Evolutionary conservation across 345 rosid species (phyloP), one percentile per base, ranked within the genome.

Genomic region (Citrus sp.): DNA sequence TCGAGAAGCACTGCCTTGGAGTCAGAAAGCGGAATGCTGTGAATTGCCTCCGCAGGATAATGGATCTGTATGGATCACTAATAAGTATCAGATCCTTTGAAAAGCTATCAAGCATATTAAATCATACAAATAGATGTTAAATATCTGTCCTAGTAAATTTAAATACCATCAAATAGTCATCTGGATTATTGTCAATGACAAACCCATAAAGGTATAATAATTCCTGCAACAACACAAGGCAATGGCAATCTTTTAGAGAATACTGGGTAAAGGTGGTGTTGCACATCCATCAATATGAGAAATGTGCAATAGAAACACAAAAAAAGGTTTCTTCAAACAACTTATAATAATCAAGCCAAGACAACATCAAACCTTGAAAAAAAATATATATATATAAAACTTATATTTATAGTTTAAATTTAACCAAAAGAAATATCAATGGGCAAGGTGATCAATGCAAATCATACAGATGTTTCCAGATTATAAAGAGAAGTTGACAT

Each of bases 121-220:
- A 0, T 12, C 16, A 34, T 51, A 25, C 72, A 6, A 66, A 9
- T 74, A 32, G 46, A 65, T 38, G 2, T 6, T 32, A 65, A 32
- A 65, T 8, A 6, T 34, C 24, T 7, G 9, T 34, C 14, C 69
- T 1, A 34, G 8, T 21, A 74, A 38, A 74, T 40, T 69, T 59
- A 70, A 73, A 79, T 86, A 95, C 99, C 99, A 95, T 95, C 78
- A 93, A 90, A 87, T 90, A 93, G 78, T 95, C 98, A 84, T 92
- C 97, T 80, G 98, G 91, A 84, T 93, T 95, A 71, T 87, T 85
- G 70, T 91, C 92, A 77, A 95, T 87, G 75, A 91, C 97, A 80
- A 95, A 93, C 71, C 98, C 99, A 76, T 93, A 93, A n/a, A 95
- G 87, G 88, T 95, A 95, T 55, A 95, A 85, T 66, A 95, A 85